phyloP scores from a whole-genome alignment of 1,284 basidiomycete species.

The Trichosporon sp. region DNA sequence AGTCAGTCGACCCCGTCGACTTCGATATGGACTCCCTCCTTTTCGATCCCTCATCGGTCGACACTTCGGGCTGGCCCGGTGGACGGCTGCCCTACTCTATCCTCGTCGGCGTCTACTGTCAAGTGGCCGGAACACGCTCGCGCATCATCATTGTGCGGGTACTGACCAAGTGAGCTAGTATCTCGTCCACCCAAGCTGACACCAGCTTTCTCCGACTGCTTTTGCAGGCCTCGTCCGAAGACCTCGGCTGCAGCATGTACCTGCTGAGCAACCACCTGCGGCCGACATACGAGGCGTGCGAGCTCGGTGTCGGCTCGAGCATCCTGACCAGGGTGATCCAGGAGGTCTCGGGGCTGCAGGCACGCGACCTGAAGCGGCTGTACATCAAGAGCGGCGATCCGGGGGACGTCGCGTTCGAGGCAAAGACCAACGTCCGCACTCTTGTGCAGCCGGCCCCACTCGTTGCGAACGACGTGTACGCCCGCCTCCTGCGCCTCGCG shows the following conservation, averaged over 20 bases:
- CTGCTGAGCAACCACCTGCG: conserved; percentile 80
- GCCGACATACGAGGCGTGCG: conserved; percentile 68
- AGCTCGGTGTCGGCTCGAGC: conserved; percentile 71
- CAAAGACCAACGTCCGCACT: conserved; percentile 72
- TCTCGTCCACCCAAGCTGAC: background rate
- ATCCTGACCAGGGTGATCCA: conserved; percentile 75
- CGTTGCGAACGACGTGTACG: conserved; percentile 62
- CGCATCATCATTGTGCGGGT: conserved; percentile 74
- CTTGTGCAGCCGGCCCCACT: conserved; percentile 68
- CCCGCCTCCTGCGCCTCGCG: conserved; percentile 62
- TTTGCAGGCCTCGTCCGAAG: conserved; percentile 62
- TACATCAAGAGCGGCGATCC: conserved; percentile 60
- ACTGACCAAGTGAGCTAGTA: conserved; percentile 61
- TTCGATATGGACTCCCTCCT: conserved; percentile 49
- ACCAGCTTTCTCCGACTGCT: conserved; percentile 61
- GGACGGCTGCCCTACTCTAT: conserved; percentile 69
- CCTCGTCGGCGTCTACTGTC: conserved; percentile 68
- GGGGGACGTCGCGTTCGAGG: conserved; percentile 76
- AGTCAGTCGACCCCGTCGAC: conserved; percentile 41
- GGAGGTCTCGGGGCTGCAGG: conserved; percentile 71
- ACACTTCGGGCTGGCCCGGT: conserved; percentile 46
- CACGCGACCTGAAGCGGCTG: conserved; percentile 61
- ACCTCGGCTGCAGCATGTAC: conserved; percentile 77
- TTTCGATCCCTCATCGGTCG: conserved; percentile 50
- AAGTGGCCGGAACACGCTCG: conserved; percentile 70